Evolutionary conservation across 345 rosid species (phyloP), one percentile per base, ranked within the genome.

Genomic region (Sisymbrium irio): DNA sequence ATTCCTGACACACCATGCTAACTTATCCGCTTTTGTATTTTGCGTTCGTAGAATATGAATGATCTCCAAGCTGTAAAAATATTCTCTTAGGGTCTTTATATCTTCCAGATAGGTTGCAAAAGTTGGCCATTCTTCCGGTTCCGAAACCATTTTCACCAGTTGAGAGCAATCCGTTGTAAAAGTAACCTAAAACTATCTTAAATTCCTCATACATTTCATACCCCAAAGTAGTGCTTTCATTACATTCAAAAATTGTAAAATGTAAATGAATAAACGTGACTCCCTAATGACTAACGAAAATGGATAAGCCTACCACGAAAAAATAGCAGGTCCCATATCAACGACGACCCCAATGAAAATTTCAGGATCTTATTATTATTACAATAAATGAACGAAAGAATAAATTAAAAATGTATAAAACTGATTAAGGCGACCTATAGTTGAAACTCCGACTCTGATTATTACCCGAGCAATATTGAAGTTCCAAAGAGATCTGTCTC

Each of bases 401-500:
- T 36, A 1, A 62, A 42, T 11, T 3, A 14, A 27, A 30, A 62
- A 56, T n/a, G 14, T 50, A 40, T n/a, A 15, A 59, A 67, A 58
- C 75, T 62, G 13, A 58, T 69, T 62, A 81, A 8, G 85, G 83
- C 56, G 88, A 86, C 5, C 40, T 65, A 41, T 70, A 71, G 12
- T 73, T 77, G 57, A 81, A 79, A 72, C 83, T 74, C 20, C 79
- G 74, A 72, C 83, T 74, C 20, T 80, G 74, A 71, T 82, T 76
- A 40, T 82, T 82, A 42, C 71, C 82, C 14, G 50, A 71, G 10
- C 75, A 73, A 54, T 90, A 86, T 36, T 65, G 71, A 49, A 90
- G 88, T 60, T 93, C 82, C 79, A 90, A 67, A 40, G 97, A 93
- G 58, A 88, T 75, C 85, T 93, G 96, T 64, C 93, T 83, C 79